A percentile compares a stretch with the other conserved stretches of the same genome.
Conservation (phyloP, 2,329 filamentous ascomycete genomes). For the Lecanicillium sp. region DNA sequence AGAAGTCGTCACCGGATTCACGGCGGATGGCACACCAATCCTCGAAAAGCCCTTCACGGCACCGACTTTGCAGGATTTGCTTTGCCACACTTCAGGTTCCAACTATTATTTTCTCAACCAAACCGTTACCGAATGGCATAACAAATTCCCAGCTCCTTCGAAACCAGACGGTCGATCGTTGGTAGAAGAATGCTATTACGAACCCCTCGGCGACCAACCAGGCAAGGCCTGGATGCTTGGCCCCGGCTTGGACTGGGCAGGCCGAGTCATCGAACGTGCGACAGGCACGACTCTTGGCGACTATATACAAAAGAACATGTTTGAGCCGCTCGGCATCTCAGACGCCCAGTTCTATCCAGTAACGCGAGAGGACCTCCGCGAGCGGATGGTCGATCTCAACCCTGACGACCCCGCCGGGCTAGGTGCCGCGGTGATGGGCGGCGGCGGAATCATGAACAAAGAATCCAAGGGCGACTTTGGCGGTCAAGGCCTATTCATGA, state of each 20-base stretch:
- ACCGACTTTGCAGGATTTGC: too few relatives aligned
- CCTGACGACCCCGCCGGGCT: slow-evolving; percentile 31
- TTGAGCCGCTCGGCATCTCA: slow-evolving; percentile 35
- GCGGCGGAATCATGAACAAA: slow-evolving; percentile 27
- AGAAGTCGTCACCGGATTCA: slow-evolving; percentile 42
- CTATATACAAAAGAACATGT: slow-evolving; percentile 39
- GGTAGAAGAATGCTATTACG: slow-evolving; percentile 36
- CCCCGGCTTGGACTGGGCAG: slow-evolving; percentile 45
- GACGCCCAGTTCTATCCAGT: slow-evolving; percentile 35
- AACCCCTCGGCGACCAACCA: slow-evolving; percentile 45
- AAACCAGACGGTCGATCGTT: slow-evolving; percentile 18
- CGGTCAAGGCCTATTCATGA: slow-evolving; percentile 37
- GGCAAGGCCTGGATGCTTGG: slow-evolving; percentile 47
- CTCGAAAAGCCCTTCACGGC: slow-evolving; percentile 28
- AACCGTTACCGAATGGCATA: too few relatives aligned
- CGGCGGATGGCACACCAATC: slow-evolving; percentile 27
- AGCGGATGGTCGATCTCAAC: slow-evolving; percentile 31
- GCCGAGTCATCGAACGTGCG: slow-evolving; percentile 42
- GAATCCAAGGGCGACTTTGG: slow-evolving; percentile 34
- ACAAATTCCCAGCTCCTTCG: too few relatives aligned
- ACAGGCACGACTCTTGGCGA: slow-evolving; percentile 37
- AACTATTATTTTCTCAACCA: too few relatives aligned
- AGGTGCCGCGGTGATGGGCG: slow-evolving; percentile 30
- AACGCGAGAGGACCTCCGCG: slow-evolving; percentile 28
- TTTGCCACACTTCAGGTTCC: too few relatives aligned